These are phyloP conservation scores for Xylariaceae sp. DNA, from an alignment of 2,329 filamentous ascomycete species.

Conservation along the genomic window DNA sequence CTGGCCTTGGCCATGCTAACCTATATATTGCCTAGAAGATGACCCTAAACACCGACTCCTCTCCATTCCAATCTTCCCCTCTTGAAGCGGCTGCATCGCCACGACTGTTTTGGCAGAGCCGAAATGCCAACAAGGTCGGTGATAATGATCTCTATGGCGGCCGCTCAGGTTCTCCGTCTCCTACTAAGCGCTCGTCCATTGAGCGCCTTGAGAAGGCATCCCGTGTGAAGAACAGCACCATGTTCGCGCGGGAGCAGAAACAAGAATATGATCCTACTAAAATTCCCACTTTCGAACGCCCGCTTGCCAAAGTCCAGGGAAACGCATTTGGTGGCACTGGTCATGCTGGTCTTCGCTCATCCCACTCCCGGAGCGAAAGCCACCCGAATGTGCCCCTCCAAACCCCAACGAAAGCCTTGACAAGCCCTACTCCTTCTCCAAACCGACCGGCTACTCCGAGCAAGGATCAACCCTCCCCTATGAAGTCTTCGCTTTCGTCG, in stretches of 20 bases:
- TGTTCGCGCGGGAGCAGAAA: constrained; percentile 88
- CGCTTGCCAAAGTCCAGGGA: constrained; percentile 70
- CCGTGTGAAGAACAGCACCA: constrained; percentile 96
- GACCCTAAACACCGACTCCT: constrained; percentile 67
- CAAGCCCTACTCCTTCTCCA: constrained; percentile 26
- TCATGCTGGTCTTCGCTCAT: constrained; percentile 49
- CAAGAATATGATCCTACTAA: constrained; percentile 85
- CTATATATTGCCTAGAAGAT: constrained; percentile 52
- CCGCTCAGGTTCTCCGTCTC: constrained; percentile 60
- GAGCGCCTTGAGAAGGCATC: constrained; percentile 93
- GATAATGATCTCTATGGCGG: constrained; percentile 67
- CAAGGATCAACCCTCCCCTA: constrained; percentile 71
- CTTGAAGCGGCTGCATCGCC: constrained; percentile 66
- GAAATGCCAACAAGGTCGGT: constrained; percentile 54
- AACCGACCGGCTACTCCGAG: constrained; percentile 51
- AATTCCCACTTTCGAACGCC: constrained; percentile 74
- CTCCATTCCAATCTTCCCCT: constrained; percentile 81
- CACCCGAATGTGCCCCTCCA: constrained; percentile 56
- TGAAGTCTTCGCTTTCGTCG: constrained; percentile 81
- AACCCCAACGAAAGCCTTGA: constrained; percentile 49
- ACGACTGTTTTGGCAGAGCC: constrained; percentile 85
- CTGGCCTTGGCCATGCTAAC: constrained; percentile 30
- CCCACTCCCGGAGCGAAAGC: constrained; percentile 53
- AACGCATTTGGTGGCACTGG: constrained; percentile 63
- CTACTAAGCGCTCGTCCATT: constrained; percentile 81